A percentile compares a stretch with the other conserved stretches of the same genome.
Conservation (phyloP, 1,139 yeast species). For the Candida glucosophila region DNA sequence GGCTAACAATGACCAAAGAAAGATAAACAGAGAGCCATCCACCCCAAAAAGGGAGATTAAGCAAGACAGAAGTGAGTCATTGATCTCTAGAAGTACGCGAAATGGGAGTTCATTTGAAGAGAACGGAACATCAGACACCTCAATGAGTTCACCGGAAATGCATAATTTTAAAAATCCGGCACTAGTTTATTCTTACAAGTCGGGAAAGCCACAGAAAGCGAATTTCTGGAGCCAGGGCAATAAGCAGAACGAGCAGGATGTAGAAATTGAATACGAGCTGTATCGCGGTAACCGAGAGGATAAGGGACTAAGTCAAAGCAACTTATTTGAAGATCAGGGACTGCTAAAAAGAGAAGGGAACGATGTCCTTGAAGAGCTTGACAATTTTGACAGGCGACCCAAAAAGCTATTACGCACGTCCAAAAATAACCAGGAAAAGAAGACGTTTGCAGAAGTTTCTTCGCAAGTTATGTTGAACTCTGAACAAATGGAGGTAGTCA, state of each 20-base stretch:
- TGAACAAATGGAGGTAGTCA: slow-evolving; percentile 66
- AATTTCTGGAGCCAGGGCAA: slow-evolving; percentile 7
- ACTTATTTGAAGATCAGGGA: too few relatives aligned
- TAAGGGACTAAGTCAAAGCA: too few relatives aligned
- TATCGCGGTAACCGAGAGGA: too few relatives aligned
- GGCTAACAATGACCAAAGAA: neutral
- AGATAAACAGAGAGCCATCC: slow-evolving; percentile 2
- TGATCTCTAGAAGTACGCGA: slow-evolving; percentile 10
- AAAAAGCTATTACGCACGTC: too few relatives aligned
- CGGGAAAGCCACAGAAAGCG: slow-evolving; percentile 2
- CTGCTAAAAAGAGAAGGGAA: too few relatives aligned
- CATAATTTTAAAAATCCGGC: slow-evolving; percentile 18
- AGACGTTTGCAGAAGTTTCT: neutral
- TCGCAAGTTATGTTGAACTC: slow-evolving; percentile 17
- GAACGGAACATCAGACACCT: slow-evolving; percentile 18
- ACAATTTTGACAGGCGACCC: too few relatives aligned
- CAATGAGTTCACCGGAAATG: slow-evolving; percentile 23
- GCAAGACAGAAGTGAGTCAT: slow-evolving; percentile 13
- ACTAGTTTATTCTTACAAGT: slow-evolving; percentile 9
- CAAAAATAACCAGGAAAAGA: neutral
- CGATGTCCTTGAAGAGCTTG: too few relatives aligned
- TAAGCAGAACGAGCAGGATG: slow-evolving; percentile 2
- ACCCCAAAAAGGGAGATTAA: slow-evolving; percentile 13
- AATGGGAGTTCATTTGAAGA: slow-evolving; percentile 19
- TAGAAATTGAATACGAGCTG: slow-evolving; percentile 3